Evolutionary conservation across 2,329 filamentous ascomycete species (phyloP).

Genomic region (Paecilomyces fulvus): DNA sequence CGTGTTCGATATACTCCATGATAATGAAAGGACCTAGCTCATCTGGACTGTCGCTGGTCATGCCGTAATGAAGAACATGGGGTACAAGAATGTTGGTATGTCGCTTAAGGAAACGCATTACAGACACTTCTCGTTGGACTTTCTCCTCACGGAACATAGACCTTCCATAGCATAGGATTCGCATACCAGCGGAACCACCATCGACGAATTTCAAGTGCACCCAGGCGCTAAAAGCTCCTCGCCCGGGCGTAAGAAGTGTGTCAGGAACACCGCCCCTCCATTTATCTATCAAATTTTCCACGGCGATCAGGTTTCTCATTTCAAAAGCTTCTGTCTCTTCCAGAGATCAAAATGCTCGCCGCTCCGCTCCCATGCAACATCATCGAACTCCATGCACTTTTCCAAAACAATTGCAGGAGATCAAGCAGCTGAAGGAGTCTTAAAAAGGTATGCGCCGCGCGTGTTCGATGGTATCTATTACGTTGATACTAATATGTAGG

Average conservation of each 20-base stretch:
- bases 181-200: conserved; percentile 8
- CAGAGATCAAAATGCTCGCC: not conserved
- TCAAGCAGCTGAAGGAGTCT: no score
- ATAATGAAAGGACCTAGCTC: conserved; percentile 27
- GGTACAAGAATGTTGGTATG: conserved; percentile 12
- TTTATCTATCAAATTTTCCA: conserved; percentile 2
- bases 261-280: conserved; percentile 1
- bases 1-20: conserved; percentile 22
- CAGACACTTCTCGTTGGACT: conserved; percentile 9
- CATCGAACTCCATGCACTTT: not conserved
- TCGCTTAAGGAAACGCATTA: conserved; percentile 9
- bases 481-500: no score
- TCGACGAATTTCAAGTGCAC: conserved; percentile 14
- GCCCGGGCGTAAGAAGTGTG: conserved; percentile 5
- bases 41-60: conserved; percentile 10
- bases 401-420: not conserved
- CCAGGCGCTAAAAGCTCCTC: conserved; percentile 14
- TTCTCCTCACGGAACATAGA: conserved; percentile 18
- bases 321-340: not conserved
- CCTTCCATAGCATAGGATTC: conserved; percentile 11
- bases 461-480: no score
- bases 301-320: no score
- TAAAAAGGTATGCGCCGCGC: no score
- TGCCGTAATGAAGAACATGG: conserved; percentile 11
- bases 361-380: not conserved